Conservation (phyloP, 495 filamentous ascomycete species). For the Tirmania nivea region DNA sequence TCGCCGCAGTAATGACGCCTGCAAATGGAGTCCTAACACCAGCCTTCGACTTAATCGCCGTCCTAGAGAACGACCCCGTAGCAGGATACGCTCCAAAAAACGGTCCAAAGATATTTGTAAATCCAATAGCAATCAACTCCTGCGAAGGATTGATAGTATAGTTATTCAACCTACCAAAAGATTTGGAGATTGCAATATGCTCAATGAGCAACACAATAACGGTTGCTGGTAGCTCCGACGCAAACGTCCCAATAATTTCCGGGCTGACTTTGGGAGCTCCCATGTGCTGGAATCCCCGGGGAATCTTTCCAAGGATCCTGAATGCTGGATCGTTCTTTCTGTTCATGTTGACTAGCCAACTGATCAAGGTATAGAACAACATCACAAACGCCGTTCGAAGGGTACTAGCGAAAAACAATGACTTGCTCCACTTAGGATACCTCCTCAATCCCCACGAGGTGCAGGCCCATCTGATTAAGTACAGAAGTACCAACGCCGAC, state of each 20-base stretch:
- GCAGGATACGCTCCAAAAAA: slow-evolving; percentile 90
- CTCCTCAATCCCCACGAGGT: slow-evolving; percentile 39
- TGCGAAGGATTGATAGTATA: slow-evolving; percentile 97
- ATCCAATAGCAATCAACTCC: slow-evolving; percentile 85
- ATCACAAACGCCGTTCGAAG: slow-evolving; percentile 84
- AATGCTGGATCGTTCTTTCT: slow-evolving; percentile 33
- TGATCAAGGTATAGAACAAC: slow-evolving; percentile 79
- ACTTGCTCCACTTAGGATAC: slow-evolving; percentile 44
- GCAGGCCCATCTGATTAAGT: slow-evolving; percentile 52
- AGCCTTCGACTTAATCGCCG: slow-evolving; percentile 94
- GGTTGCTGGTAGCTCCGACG: slow-evolving; percentile 44
- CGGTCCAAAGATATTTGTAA: slow-evolving; percentile 76
- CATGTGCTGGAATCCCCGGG: slow-evolving; percentile 31
- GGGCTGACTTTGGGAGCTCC: slow-evolving; percentile 21
- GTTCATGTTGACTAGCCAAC: slow-evolving; percentile 53
- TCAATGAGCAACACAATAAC: slow-evolving; percentile 93
- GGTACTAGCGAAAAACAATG: slow-evolving; percentile 76
- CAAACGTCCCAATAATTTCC: slow-evolving; percentile 38
- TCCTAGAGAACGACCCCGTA: slow-evolving; percentile 91
- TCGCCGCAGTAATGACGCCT: slow-evolving; percentile 67
- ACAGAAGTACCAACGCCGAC: slow-evolving; percentile 61
- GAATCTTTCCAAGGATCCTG: slow-evolving; percentile 51
- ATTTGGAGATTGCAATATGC: slow-evolving; percentile 94
- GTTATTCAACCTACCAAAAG: slow-evolving; percentile 89
- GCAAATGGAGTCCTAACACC: slow-evolving; percentile 86